Percentiles rank a stretch among this genome's conserved stretches.
phyloP scores from a whole-genome alignment of 2,329 filamentous ascomycete species.

The Lecanicillium sp. region DNA sequence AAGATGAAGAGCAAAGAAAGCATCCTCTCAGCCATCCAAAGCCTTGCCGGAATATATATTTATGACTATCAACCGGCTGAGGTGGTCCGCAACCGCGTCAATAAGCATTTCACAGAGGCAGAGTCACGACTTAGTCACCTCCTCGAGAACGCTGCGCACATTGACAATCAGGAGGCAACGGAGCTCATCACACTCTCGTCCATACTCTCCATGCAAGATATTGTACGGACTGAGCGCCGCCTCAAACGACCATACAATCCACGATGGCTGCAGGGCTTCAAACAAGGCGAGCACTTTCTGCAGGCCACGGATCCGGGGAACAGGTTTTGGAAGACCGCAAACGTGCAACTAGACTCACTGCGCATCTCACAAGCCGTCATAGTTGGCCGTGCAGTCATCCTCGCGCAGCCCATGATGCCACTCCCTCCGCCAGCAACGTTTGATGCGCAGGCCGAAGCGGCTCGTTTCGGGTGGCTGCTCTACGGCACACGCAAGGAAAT shows the following conservation, averaged over 20 bases:
- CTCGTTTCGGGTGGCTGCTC: constrained; percentile 30
- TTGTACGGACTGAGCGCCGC: constrained; percentile 29
- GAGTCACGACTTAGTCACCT: constrained; percentile 22
- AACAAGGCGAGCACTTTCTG: constrained; percentile 25
- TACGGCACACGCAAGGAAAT: constrained; percentile 27
- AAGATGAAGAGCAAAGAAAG: constrained; percentile 27
- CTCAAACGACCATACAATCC: constrained; percentile 22
- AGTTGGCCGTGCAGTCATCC: constrained; percentile 29
- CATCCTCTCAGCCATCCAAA: constrained; percentile 29
- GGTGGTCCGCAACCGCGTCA: constrained; percentile 22
- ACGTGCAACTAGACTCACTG: constrained; percentile 25
- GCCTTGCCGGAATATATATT: constrained; percentile 31
- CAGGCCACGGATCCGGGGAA: constrained; percentile 26
- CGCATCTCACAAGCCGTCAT: constrained; percentile 31
- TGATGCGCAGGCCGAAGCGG: constrained; percentile 19
- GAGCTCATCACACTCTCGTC: constrained; percentile 29
- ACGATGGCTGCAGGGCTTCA: constrained; percentile 30
- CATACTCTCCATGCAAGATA: constrained; percentile 31
- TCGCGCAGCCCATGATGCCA: constrained; percentile 30
- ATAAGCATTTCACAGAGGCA: constrained; percentile 22
- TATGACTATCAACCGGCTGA: constrained; percentile 30
- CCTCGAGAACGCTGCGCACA: constrained; percentile 16
- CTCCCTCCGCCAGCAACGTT: constrained; percentile 20
- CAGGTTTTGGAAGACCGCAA: constrained; percentile 26
- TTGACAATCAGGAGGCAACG: constrained; percentile 15